These are phyloP conservation scores for Dunaliella primolecta DNA, from an alignment of 139 green algal genomes.

Conservation along the genomic window DNA sequence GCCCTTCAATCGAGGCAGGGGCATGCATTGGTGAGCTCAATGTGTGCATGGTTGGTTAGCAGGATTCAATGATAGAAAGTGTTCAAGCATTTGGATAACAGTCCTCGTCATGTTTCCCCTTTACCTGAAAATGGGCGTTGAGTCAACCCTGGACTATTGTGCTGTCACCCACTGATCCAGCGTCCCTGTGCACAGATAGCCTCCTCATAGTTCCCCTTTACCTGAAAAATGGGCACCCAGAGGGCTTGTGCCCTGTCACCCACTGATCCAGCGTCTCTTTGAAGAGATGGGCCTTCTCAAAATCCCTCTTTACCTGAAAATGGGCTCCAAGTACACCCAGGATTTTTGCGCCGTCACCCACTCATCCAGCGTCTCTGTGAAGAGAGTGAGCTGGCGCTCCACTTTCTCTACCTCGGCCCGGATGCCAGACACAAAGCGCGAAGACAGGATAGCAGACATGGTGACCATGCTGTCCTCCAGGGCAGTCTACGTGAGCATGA, in stretches of 20 bases:
- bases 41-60: no score
- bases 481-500: conserved; percentile 33
- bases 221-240: no score
- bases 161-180: conserved; percentile 67
- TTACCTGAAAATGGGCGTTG: conserved; percentile 78
- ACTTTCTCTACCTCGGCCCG: conserved; percentile 74
- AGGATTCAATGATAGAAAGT: no score
- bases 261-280: no score
- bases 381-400: conserved; percentile 64
- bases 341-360: conserved; percentile 73
- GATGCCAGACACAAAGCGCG: conserved; percentile 72
- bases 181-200: conserved; percentile 64
- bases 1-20: no score
- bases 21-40: no score
- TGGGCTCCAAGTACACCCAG: conserved; percentile 89
- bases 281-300: no score
- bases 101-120: no score
- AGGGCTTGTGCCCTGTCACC: no score
- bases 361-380: conserved; percentile 69
- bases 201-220: no score
- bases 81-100: no score
- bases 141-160: conserved; percentile 87
- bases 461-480: conserved; percentile 85
- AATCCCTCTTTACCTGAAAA: conserved; percentile 70
- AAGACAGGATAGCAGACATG: conserved; percentile 79